Evolutionary conservation across 345 rosid species (phyloP).

Genomic region (Crucihimalaya himalaica): DNA sequence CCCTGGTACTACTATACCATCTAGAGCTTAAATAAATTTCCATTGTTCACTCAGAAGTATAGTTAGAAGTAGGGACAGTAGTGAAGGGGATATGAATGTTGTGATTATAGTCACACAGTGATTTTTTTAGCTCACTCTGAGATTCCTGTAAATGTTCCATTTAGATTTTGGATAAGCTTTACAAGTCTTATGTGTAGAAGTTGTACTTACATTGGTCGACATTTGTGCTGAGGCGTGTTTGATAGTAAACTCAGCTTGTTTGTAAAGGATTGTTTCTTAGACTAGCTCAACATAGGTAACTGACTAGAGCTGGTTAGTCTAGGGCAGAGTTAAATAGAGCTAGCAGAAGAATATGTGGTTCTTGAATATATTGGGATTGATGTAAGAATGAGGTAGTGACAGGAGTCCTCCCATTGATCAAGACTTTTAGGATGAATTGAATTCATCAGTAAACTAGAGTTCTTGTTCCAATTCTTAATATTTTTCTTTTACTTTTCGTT

Average conservation of each 20-base stretch:
- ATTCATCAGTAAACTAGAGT: constrained; percentile 4
- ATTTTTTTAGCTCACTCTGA: not conserved
- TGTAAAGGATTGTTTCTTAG: not conserved
- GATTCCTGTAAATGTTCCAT: constrained; percentile 4
- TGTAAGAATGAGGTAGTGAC: not conserved
- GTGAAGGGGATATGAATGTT: not conserved
- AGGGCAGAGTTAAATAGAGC: not conserved
- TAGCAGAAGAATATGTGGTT: constrained; percentile 18
- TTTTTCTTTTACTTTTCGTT: not conserved
- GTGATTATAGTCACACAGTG: not conserved
- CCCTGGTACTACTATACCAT: not conserved
- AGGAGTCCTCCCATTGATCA: not conserved
- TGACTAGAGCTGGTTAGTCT: not conserved
- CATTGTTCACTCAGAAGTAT: not conserved
- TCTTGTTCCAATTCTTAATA: not conserved
- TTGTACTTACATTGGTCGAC: not conserved
- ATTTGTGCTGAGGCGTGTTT: not conserved
- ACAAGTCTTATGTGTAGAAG: not conserved
- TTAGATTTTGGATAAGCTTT: not conserved
- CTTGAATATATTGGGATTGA: not conserved
- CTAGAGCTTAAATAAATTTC: not conserved
- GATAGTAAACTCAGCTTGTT: not conserved
- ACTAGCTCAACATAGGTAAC: not conserved
- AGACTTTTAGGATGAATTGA: constrained; percentile 11
- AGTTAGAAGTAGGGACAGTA: not conserved